These are phyloP conservation scores for Curvularia verruculosa DNA, from an alignment of 2,329 filamentous ascomycete genomes.

Conservation along the genomic window DNA sequence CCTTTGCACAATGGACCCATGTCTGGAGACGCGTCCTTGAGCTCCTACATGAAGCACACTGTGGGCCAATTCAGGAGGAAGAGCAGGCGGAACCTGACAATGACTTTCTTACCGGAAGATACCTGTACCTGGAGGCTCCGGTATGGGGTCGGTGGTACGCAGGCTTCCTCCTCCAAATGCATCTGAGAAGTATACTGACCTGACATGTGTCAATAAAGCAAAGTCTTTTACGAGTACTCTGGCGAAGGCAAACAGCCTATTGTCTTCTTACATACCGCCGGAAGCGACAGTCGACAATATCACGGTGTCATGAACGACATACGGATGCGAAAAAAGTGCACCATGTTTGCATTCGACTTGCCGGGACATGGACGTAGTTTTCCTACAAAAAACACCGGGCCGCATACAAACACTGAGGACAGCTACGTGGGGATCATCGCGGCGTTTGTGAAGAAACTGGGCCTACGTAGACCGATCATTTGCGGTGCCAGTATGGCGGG, in stretches of 20 bases:
- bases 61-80: conserved; percentile 53
- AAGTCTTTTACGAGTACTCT: conserved; percentile 58
- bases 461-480: conserved; percentile 55
- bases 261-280: conserved; percentile 55
- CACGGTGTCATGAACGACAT: conserved; percentile 60
- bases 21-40: conserved; percentile 58
- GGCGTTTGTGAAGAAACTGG: conserved; percentile 53
- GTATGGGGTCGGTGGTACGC: conserved; percentile 52
- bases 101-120: conserved; percentile 56
- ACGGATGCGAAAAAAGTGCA: conserved; percentile 55
- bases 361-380: conserved; percentile 58
- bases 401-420: conserved; percentile 58
- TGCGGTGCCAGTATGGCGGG: conserved; percentile 60
- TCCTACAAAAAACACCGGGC: conserved; percentile 52
- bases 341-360: conserved; percentile 59
- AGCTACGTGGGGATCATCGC: conserved; percentile 55
- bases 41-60: conserved; percentile 55
- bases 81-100: conserved; percentile 45
- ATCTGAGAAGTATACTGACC: neutral
- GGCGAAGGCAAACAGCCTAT: conserved; percentile 57
- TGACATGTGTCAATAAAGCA: conserved; percentile 24
- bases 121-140: conserved; percentile 55
- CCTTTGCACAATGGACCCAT: conserved; percentile 54
- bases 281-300: conserved; percentile 57
- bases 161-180: neutral